Evolutionary conservation across 1,284 basidiomycete species (phyloP).

Genomic region (Ustilago loliicola): DNA sequence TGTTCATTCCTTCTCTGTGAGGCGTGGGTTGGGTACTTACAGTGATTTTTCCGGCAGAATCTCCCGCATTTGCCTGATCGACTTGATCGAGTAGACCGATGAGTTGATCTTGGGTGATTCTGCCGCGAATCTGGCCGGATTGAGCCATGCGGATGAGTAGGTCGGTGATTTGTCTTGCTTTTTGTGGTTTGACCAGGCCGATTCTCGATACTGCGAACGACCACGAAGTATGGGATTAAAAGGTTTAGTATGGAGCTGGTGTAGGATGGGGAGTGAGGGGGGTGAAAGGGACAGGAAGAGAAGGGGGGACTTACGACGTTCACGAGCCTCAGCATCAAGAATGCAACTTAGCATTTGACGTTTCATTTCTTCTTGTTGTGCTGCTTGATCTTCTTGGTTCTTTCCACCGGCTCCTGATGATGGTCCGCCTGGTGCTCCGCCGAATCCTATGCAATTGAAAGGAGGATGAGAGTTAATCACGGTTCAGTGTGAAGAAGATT

Average conservation of each 20-base stretch:
- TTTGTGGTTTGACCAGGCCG: slow-evolving; percentile 87
- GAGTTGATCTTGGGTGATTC: slow-evolving; percentile 88
- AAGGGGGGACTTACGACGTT: slow-evolving; percentile 80
- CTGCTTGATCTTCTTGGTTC: slow-evolving; percentile 65
- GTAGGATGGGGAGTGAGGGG: not conserved
- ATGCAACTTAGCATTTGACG: slow-evolving; percentile 84
- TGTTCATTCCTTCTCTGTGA: not conserved
- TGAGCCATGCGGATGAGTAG: slow-evolving; percentile 91
- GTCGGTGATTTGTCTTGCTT: slow-evolving; percentile 86
- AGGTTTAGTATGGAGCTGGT: not conserved
- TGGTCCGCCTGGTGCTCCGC: slow-evolving; percentile 47
- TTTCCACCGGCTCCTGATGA: slow-evolving; percentile 70
- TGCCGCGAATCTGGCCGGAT: slow-evolving; percentile 86
- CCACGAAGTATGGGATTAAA: not conserved
- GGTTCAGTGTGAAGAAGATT: not conserved
- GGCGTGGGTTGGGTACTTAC: slow-evolving; percentile 44
- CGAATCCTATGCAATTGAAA: slow-evolving; percentile 10
- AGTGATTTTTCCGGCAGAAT: slow-evolving; percentile 62
- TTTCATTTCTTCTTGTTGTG: slow-evolving; percentile 73
- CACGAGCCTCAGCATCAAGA: slow-evolving; percentile 86
- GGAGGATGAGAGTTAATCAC: not conserved
- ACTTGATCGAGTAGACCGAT: slow-evolving; percentile 95
- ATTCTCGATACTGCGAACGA: slow-evolving; percentile 83
- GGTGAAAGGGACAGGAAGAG: not conserved
- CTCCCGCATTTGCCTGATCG: slow-evolving; percentile 59